Evolutionary conservation across 768 basidiomycete genomes (phyloP), one percentile per base, ranked within the genome.

Genomic region (Boletus barrowsii): DNA sequence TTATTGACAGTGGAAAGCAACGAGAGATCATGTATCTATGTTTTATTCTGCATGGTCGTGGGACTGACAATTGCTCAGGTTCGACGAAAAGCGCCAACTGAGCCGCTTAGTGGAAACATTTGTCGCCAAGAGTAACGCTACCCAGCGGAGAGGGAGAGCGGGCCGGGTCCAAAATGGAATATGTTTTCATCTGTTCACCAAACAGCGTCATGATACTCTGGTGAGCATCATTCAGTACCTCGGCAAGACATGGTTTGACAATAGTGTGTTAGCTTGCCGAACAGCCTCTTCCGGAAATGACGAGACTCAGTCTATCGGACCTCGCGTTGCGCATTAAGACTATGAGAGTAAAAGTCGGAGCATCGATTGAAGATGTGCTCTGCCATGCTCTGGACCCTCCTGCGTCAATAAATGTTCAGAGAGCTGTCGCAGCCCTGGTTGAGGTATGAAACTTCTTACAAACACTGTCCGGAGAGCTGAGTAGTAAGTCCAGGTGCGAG

Each of bases 131-230:
- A 95, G 91, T 66, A 97, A 97, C 67, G 94, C 94, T 39, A 80
- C 88, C 17, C 94, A 96, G 62, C 75, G 92, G 52, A 83, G 93
- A 47, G 94, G 94, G 39, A 83, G 95, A 55, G 92, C 95, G 20
- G 95, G 96, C 30, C 89, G 96, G 66, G 93, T 97, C 5, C 91
- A 84, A 62, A 74, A 79, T 48, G 96, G 96, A 4, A 69, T 98
- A 35, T 95, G 93, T 62, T 99, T 96, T 73, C 97, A 98, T 70
- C 79, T 99, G 3, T 99, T 98, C 75, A 96, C 94, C 0, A 93
- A 87, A 71, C 72, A 79, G 39, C 80, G 92, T 39, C 87, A 94
- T 63, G 95, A 98, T 61, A 87, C 80, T 10, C 82, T 85, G 74
- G 91, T 82, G 53, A 62, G 72, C 57, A 29, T 46, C 14, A 45